Evolutionary conservation across 257 asterid genomes (phyloP).

Genomic region (Schizonepeta tenuifolia): DNA sequence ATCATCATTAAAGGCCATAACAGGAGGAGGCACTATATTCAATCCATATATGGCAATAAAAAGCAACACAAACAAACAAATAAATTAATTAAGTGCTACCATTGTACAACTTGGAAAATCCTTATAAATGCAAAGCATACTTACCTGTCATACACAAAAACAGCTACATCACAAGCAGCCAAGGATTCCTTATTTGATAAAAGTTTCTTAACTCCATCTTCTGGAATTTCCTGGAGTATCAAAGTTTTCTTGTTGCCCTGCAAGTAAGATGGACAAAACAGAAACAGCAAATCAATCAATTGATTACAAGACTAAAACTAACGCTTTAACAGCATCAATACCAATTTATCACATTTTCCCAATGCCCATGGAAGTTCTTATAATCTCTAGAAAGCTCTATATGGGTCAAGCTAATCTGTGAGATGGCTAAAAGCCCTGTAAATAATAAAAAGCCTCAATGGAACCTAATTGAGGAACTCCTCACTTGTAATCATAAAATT

Average conservation of each 20-base stretch:
- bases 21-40: slow-evolving; percentile 27
- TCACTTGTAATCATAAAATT: background rate
- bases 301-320: slow-evolving; percentile 1
- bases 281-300: slow-evolving; percentile 10
- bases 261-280: slow-evolving; percentile 27
- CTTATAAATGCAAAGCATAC: slow-evolving; percentile 34
- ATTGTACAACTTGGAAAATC: background rate
- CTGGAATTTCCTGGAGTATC: slow-evolving; percentile 88
- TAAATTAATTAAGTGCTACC: background rate
- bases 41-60: slow-evolving; percentile 17
- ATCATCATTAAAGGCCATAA: slow-evolving; percentile 25
- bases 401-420: background rate
- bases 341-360: background rate
- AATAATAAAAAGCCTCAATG: background rate
- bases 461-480: background rate
- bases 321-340: slow-evolving; percentile 24
- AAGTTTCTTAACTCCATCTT: slow-evolving; percentile 69
- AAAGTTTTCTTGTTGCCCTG: slow-evolving; percentile 87
- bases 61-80: background rate
- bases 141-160: slow-evolving; percentile 91
- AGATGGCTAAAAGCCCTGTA: background rate
- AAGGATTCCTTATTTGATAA: slow-evolving; percentile 70
- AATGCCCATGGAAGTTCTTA: background rate
- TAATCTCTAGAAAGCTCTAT: background rate
- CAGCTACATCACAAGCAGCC: slow-evolving; percentile 87